Evolutionary conservation across 1,284 basidiomycete genomes (phyloP).

Genomic region (Coriolopsis trogii): DNA sequence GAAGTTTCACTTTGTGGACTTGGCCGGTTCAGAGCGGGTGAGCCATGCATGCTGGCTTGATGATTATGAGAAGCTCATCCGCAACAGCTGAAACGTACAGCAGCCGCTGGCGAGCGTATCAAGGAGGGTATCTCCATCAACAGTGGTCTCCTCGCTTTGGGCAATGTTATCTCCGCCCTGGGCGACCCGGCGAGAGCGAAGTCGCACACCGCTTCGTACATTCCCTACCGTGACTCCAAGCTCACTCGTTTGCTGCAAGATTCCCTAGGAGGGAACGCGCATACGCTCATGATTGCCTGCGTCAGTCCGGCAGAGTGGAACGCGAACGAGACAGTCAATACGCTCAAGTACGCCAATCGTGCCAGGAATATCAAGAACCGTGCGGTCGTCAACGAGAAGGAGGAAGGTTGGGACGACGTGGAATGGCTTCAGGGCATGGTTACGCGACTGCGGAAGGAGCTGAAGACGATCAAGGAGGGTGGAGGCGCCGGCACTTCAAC

Average conservation of each 20-base stretch:
- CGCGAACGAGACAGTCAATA: conserved; percentile 93
- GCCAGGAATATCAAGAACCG: conserved; percentile 97
- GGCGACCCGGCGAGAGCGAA: conserved; percentile 89
- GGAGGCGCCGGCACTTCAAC: conserved; percentile 36
- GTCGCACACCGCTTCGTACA: conserved; percentile 77
- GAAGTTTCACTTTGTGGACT: conserved; percentile 98
- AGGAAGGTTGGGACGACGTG: conserved; percentile 98
- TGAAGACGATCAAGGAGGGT: conserved; percentile 77
- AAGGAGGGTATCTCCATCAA: conserved; percentile 99
- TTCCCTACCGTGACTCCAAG: conserved; percentile 98
- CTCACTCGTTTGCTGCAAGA: conserved; percentile 94
- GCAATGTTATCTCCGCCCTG: conserved; percentile 97
- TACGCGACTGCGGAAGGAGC: conserved; percentile 82
- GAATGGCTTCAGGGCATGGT: conserved; percentile 93
- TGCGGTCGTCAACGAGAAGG: conserved; percentile 90
- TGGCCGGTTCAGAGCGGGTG: conserved; percentile 95
- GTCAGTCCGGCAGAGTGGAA: conserved; percentile 97
- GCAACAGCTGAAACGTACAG: conserved; percentile 84
- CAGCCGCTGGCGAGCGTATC: conserved; percentile 91
- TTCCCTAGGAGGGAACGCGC: conserved; percentile 97
- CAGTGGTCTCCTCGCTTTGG: conserved; percentile 93
- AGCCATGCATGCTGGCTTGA: conserved; percentile 31
- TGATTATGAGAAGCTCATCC: neutral
- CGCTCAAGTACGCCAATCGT: conserved; percentile 97
- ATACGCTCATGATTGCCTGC: conserved; percentile 99